phyloP scores from a whole-genome alignment of 1,284 basidiomycete species.

The Neolentinus lepideus region DNA sequence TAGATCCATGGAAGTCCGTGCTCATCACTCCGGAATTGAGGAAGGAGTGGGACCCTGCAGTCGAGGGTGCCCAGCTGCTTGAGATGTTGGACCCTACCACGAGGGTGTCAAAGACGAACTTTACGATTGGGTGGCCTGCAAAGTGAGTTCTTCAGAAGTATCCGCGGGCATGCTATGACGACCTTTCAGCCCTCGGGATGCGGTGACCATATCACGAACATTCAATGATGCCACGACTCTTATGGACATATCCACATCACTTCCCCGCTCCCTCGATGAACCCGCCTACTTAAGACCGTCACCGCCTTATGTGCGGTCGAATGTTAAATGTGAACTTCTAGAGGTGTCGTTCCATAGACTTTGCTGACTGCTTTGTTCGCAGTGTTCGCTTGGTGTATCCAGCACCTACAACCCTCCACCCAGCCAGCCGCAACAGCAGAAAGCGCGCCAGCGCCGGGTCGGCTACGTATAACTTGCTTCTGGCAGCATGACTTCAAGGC shows the following conservation, averaged over 20 bases:
- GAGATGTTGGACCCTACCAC: conserved; percentile 87
- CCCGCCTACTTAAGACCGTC: conserved; percentile 90
- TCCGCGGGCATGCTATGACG: conserved; percentile 15
- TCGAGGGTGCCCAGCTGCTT: conserved; percentile 77
- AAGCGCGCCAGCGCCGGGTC: conserved; percentile 22
- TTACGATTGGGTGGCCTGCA: conserved; percentile 92
- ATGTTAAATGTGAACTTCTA: conserved; percentile 62
- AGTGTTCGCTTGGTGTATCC: conserved; percentile 95
- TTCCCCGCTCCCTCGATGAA: conserved; percentile 88
- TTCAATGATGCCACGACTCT: conserved; percentile 78
- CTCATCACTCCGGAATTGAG: conserved; percentile 81
- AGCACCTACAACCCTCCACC: conserved; percentile 40
- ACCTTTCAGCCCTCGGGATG: conserved; percentile 71
- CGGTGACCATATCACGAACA: conserved; percentile 87
- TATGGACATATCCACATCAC: conserved; percentile 91
- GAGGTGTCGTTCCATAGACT: conserved; percentile 5
- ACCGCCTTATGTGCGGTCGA: conserved; percentile 91
- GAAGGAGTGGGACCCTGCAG: conserved; percentile 89
- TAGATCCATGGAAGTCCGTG: conserved; percentile 81
- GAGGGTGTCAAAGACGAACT: conserved; percentile 84
- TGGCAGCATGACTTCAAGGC: conserved; percentile 96
- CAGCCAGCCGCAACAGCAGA: conserved; percentile 18
- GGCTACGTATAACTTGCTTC: conserved; percentile 81
- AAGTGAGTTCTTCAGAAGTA: conserved; percentile 52
- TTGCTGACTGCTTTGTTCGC: conserved; percentile 10